Evolutionary conservation across 495 filamentous ascomycete species (phyloP), one percentile per base, ranked within the genome.

Genomic region (Aspergillus olivimuriae): DNA sequence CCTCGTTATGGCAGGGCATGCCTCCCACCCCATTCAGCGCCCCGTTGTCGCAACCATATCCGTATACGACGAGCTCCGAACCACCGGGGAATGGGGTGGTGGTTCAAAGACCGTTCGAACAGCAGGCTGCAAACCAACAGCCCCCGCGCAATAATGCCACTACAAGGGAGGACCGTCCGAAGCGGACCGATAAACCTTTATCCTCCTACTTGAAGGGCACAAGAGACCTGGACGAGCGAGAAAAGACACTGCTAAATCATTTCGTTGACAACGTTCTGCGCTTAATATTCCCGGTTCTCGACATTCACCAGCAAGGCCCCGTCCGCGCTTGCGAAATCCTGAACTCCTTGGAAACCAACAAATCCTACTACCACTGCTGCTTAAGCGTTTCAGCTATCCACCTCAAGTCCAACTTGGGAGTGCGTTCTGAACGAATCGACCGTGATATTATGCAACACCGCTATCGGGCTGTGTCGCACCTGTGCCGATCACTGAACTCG

Each of bases 361-460:
- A 85, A 50, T 83, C 78, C 41, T 98, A 96, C 61, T 70, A 90
- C 22, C 89, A 94, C 66, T 95, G 88, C 69, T 97, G 89, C 65
- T 70, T 98, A 37, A 94, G 89, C 70, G 89, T 94, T 43, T 74
- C 91, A 9, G 90, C 91, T 7, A 83, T 92, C 51, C 92, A 98
- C 64, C 79, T 85, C 57, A 96, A 95, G 69, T 81, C 84, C 2
- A 84, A 80, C 0, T 62, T 67, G 51, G 62, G 79, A 18, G 57
- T 85, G 12, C 62, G 69, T 36, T 78, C 75, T 26, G 85, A 91
- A 41, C 76, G 86, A 44, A 78, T 86, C 39, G 89, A 95, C 62
- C 76, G 78, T 48, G 89, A 96, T 53, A 95, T 98, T 50, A 82
- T 95, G 77, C 76, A 83, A 41, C 90, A 98, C 58, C 84, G 90